Evolutionary conservation across 1,139 yeast species (phyloP), one percentile per base, ranked within the genome.

Genomic region (Geotrichum bryndzae): DNA sequence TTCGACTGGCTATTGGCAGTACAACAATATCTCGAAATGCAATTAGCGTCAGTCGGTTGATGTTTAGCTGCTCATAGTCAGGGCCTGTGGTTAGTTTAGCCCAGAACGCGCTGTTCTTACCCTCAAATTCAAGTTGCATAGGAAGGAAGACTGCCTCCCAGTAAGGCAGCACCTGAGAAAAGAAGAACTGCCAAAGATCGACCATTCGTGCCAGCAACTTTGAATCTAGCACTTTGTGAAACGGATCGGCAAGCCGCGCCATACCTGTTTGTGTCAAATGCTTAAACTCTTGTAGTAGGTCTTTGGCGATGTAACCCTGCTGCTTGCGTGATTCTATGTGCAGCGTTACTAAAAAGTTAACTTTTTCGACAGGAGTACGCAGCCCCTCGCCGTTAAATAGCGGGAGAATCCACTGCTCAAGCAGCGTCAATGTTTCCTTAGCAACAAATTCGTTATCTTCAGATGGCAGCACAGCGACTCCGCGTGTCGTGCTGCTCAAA

Each of bases 141-240:
- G 91, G 90, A 51, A 84, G 68, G 61, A 86, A 79, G 0, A 84
- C 80, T 0, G 87, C 87, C 61, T 83, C 81, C 50, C 86, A 74
- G 67, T 85, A 84, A 59, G 84, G 85, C 59, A 82, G 76, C 0
- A 84, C 79, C 51, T 80, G 78, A 13, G 78, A 74, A 65, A 82
- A 82, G 69, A 85, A 86, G 50, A 76, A 74, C 45, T 77, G 79
- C 92, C 92, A 87, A 0, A 73, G 65, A 13, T 73, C 73, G n/a
- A 73, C 74, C 6, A 76, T 67, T 18, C 71, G 68, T 2, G 68
- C 68, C n/a, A 77, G 62, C 31, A 75, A 63, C 29, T 66, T 67
- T n/a, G 58, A 66, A 18, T 68, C 68, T n/a, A 68, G 61, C 6
- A 64, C 65, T 25, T 63, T 58, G 35, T 65, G 66, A 6, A 68